Conservation (phyloP, 1,284 basidiomycete species). For the Porphyrellus sp. region DNA sequence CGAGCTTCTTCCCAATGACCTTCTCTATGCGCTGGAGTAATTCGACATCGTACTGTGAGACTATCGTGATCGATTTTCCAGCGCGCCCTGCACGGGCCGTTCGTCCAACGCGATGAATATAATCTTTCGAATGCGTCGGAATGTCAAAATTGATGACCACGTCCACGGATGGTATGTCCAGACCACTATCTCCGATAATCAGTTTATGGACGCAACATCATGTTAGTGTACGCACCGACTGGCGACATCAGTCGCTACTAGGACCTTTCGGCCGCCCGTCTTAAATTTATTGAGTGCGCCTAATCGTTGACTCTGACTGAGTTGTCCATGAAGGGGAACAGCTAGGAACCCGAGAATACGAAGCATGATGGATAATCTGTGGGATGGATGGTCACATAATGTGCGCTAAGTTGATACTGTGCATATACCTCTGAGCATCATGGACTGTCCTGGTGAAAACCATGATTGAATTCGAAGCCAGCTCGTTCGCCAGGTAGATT, state of each 20-base stretch:
- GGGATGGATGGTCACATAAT: background rate
- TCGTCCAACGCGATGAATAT: slow-evolving; percentile 97
- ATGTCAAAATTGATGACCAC: slow-evolving; percentile 98
- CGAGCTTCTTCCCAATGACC: slow-evolving; percentile 92
- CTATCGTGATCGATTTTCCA: slow-evolving; percentile 94
- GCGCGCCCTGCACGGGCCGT: slow-evolving; percentile 95
- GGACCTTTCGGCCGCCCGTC: slow-evolving; percentile 84
- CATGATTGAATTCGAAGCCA: slow-evolving; percentile 92
- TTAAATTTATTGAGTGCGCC: slow-evolving; percentile 98
- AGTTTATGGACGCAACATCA: slow-evolving; percentile 4
- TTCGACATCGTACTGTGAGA: slow-evolving; percentile 99
- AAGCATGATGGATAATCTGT: slow-evolving; percentile 83
- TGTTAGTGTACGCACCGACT: slow-evolving; percentile 58
- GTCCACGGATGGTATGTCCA: slow-evolving; percentile 97
- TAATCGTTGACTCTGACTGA: slow-evolving; percentile 90
- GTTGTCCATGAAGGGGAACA: slow-evolving; percentile 93
- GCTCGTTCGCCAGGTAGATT: slow-evolving; percentile 84
- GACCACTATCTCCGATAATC: slow-evolving; percentile 54
- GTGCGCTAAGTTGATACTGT: background rate
- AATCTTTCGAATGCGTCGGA: slow-evolving; percentile 98
- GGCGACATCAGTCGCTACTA: slow-evolving; percentile 98
- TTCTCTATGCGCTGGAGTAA: slow-evolving; percentile 92
- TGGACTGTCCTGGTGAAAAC: slow-evolving; percentile 96
- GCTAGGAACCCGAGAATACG: slow-evolving; percentile 92
- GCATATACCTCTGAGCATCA: slow-evolving; percentile 76